These are phyloP conservation scores for Pythium aquatile DNA, from an alignment of 352 stramenopile genomes.

Conservation along the genomic window DNA sequence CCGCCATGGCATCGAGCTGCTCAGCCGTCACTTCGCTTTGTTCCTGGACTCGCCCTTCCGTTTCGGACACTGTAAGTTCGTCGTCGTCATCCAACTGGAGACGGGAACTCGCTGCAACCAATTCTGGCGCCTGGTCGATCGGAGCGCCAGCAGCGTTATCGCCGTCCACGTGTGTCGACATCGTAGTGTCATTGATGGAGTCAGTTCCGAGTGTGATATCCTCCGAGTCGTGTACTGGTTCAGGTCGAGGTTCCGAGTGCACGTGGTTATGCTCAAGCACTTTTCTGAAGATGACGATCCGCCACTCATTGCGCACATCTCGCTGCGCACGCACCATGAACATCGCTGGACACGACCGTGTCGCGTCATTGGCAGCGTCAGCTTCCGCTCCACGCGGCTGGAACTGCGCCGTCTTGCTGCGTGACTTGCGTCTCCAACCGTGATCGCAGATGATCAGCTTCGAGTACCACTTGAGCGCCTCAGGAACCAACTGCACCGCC, in stretches of 20 bases:
- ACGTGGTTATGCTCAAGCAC: conserved; percentile 61
- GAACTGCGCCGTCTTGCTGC: conserved; percentile 34
- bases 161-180: neutral
- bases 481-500: conserved; percentile 41
- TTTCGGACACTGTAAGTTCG: neutral
- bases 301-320: conserved; percentile 59
- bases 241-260: conserved; percentile 4
- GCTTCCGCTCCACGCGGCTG: conserved; percentile 1
- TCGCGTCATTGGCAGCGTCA: conserved; percentile 6
- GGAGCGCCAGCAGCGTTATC: neutral
- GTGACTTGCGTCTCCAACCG: conserved; percentile 67
- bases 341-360: conserved; percentile 54
- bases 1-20: neutral
- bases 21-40: neutral
- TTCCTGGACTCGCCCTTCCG: neutral
- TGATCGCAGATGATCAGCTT: conserved; percentile 79
- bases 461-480: conserved; percentile 66
- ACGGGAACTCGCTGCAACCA: neutral
- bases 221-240: neutral
- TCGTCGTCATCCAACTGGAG: neutral
- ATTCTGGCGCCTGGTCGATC: neutral
- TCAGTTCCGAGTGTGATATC: neutral
- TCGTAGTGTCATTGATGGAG: neutral
- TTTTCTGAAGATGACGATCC: conserved; percentile 69
- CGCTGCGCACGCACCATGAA: conserved; percentile 65